Evolutionary conservation across 495 filamentous ascomycete species (phyloP).

Genomic region (Massariosphaeria phaeospora): DNA sequence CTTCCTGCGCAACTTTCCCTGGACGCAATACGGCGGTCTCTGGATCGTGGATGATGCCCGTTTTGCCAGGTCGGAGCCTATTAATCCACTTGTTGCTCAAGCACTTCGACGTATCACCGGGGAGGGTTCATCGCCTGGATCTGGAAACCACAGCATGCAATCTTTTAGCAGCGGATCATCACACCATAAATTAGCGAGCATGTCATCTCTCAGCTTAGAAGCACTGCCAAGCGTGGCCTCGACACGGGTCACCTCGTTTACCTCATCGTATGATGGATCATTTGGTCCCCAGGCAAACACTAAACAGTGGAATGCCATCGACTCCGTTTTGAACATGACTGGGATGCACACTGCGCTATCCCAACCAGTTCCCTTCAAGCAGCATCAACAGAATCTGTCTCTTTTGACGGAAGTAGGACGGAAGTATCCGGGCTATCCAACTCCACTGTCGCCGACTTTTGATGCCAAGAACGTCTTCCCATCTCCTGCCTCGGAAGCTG

Average conservation of each 20-base stretch:
- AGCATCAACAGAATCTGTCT: background rate
- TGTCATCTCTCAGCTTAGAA: background rate
- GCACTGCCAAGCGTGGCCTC: background rate
- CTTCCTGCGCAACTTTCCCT: conserved; percentile 31
- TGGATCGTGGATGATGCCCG: conserved; percentile 29
- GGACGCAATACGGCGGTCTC: conserved; percentile 31
- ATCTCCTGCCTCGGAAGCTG: conserved; percentile 8
- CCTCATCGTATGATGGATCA: conserved; percentile 11
- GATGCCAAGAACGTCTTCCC: conserved; percentile 12
- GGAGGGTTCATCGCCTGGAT: conserved; percentile 1
- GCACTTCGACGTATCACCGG: conserved; percentile 26
- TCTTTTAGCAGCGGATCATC: background rate
- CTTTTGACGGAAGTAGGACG: background rate
- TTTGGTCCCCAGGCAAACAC: background rate
- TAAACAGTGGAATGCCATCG: background rate
- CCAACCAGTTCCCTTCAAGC: background rate
- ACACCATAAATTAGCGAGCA: background rate
- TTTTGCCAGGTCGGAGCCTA: conserved; percentile 20
- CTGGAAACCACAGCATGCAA: background rate
- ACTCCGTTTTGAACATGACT: conserved; percentile 13
- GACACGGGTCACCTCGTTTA: conserved; percentile 5
- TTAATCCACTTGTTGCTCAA: conserved; percentile 22
- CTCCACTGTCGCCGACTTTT: conserved; percentile 3
- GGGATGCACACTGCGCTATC: conserved; percentile 11
- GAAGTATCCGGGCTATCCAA: conserved; percentile 18